Evolutionary conservation across 768 basidiomycete species (phyloP), one percentile per base, ranked within the genome.

Genomic region (Tricholomella constricta): DNA sequence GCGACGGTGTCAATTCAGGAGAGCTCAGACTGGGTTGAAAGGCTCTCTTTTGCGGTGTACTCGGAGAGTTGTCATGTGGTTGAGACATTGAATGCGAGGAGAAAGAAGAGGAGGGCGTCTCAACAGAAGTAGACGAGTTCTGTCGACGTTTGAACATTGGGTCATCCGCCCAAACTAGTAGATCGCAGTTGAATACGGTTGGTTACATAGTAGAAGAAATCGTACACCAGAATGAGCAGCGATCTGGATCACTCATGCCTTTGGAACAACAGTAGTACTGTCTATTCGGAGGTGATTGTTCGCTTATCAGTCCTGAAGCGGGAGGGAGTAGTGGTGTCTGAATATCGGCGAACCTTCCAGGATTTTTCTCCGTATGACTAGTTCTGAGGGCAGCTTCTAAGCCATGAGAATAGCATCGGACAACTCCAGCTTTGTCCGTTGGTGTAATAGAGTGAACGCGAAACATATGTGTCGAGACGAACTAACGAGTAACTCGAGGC

Each of bases 141-240:
- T 34, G 32, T 19, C 27, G 27, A 17, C 14, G 31, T 23, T 22
- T 26, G 15, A 54, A 49, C 32, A 48, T 47, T n/a, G 48, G 57
- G 14, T 64, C 53, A 40, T 64, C 57, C 23, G 23, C 52, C 56
- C 58, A 59, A 15, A n/a, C 64, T 65, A 52, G 34, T 23, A 32
- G 2, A 34, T 15, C 42, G 51, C 29, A 47, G 45, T 46, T 25
- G 44, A 10, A 35, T 19, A 38, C 23, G 17, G 32, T 32, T 6
- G 29, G 46, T 35, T 14, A 31, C 45, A 11, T 53, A 17, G 20
- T 14, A 22, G 23, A 31, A n/a, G 32, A 32, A 35, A 14, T 55
- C 67, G 22, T 56, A 78, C 78, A 60, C 29, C 67, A 80, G 52
- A 77, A 81, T 0, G 43, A 32, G 53, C 75, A 76, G 12, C 55